Evolutionary conservation across 129 eudicot genomes (phyloP).

Genomic region (Flaveria bidentis): DNA sequence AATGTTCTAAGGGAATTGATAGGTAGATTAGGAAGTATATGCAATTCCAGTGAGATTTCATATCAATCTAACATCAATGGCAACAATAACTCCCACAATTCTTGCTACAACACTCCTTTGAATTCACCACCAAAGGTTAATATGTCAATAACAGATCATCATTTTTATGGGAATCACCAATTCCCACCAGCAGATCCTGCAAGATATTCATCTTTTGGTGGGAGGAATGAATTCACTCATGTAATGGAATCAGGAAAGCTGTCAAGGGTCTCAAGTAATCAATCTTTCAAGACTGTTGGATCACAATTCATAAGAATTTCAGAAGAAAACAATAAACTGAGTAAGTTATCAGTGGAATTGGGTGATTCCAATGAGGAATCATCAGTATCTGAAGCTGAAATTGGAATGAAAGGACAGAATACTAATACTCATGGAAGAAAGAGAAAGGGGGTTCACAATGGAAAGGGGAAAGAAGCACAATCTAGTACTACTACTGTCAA

Average conservation of each 20-base stretch:
- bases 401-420: slow-evolving; percentile 40
- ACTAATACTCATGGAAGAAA: slow-evolving; percentile 51
- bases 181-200: slow-evolving; percentile 44
- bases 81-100: slow-evolving; percentile 47
- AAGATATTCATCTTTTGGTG: slow-evolving; percentile 62
- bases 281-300: slow-evolving; percentile 41
- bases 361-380: slow-evolving; percentile 71
- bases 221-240: slow-evolving; percentile 21
- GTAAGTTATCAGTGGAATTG: slow-evolving; percentile 41
- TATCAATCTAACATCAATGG: slow-evolving; percentile 35
- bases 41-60: slow-evolving; percentile 64
- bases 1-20: slow-evolving; percentile 68
- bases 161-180: slow-evolving; percentile 31
- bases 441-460: slow-evolving; percentile 60
- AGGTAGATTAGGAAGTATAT: slow-evolving; percentile 74
- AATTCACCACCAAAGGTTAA: slow-evolving; percentile 80
- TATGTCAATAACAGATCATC: slow-evolving; percentile 38
- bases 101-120: slow-evolving; percentile 74
- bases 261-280: slow-evolving; percentile 46
- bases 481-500: slow-evolving; percentile 22
- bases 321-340: slow-evolving; percentile 41
- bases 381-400: slow-evolving; percentile 54
- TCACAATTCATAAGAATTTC: slow-evolving; percentile 37
- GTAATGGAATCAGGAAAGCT: slow-evolving; percentile 45
- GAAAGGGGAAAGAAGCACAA: slow-evolving; percentile 58